Base-by-base conservation (phyloP, 208 protist species). In the Crithidia bombi region DNA sequence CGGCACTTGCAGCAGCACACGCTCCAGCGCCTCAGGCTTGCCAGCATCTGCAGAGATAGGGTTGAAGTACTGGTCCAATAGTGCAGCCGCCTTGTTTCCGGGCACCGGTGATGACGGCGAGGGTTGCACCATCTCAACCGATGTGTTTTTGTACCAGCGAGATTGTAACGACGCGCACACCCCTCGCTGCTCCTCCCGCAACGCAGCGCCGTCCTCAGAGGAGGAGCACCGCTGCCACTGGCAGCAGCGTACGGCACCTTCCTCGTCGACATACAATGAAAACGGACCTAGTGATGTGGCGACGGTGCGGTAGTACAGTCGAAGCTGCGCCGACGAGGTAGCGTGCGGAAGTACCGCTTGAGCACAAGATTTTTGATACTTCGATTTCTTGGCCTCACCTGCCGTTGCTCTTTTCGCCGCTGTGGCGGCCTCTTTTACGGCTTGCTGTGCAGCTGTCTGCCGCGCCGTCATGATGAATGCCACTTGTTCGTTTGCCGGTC, bases 171-270 rank as follows among this genome's bases (percentile, higher is more conserved):
- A 52, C n/a, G 39, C 55, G 46, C 52, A 65, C 38, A 66, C 57
- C 38, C 72, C 63, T 15, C 51, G 61, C 62, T 64, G 55, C 65
- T 83, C 79, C 33, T 70, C 61, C 6, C 9, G 1, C 25, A 77
- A 32, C 3, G 55, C 57, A 2, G 55, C 39, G n/a, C 39, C 58
- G 15, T 85, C 64, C 21, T 57, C 56, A 21, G 46, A 14, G 5
- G 46, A 14, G 5, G 39, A 4, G 41, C 71, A 46, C 10, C 33
- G 57, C 75, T 54, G 63, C 83, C 83, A 92, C 66, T 82, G 78
- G 56, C 81, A 83, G 49, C 78, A 79, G 11, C 82, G 75, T 50
- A 92, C 75, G 17, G 77, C 80, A 5, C 83, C 87, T n/a, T 83
- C 75, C 17, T 12, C 61, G 54, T 92, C 82, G n/a, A 82, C 59